Evolutionary conservation across 805 yeast species (phyloP), one percentile per base, ranked within the genome.

Genomic region (Wickerhamiella australiensis): DNA sequence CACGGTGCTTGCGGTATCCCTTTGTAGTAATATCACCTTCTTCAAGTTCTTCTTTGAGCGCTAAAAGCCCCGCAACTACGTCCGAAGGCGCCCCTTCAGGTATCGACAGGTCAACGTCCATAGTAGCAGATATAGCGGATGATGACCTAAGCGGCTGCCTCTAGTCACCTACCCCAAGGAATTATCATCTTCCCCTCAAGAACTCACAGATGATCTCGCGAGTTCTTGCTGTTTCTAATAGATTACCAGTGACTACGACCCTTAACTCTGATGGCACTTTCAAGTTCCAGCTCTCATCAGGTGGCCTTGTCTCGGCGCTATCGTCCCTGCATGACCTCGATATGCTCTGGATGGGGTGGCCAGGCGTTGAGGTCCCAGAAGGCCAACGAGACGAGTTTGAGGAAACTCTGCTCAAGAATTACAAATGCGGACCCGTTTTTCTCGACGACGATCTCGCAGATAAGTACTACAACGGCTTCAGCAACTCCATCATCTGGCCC

Each of bases 401-500:
- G 52, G 62, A 67, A 18, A 95, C 88, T 55, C 69, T 92, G 51
- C 72, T 73, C 63, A 76, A 75, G 29, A 79, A 85, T 62, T 92
- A 87, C 71, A 81, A 81, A 54, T 92, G 97, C 57, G 79, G 84
- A 33, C 98, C 99, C 2, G 80, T 92, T 47, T 92, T 82, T 68
- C 65, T 92, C 52, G 74, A 79, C 54, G 97, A 92, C 61, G 85
- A 83, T 54, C 74, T 92, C 54, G 96, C 97, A 0, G 97, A 92
- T 61, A 72, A 92, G 56, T 97, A 92, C 68, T 92, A 92, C 68
- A 92, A 94, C 63, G 98, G 97, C 26, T 92, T 94, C 66, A 77
- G 86, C 54, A 92, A 92, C 66, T 83, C 94, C 13, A 92, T 92
- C 55, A 69, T 92, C 55, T 92, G 99, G 99, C 99, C 99, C 1